Percentiles rank a stretch among this genome's conserved stretches.
Conservation (phyloP, 306 rosid species). For the Astragalus membranaceus region DNA sequence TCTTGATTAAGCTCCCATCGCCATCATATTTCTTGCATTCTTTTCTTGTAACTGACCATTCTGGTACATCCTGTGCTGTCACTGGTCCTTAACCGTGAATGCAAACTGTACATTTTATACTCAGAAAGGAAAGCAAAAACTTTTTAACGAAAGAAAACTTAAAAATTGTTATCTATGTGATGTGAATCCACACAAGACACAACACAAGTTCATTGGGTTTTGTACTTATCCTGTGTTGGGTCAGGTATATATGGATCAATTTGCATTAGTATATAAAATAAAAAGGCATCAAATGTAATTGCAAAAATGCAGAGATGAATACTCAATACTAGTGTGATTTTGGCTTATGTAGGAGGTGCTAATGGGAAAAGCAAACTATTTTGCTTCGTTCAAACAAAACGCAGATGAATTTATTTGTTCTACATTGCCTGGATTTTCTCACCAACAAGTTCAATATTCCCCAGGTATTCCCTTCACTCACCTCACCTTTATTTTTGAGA, state of each 20-base stretch:
- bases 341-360: conserved; percentile 64
- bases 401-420: conserved; percentile 92
- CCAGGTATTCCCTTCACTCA: conserved; percentile 52
- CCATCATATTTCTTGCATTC: conserved; percentile 20
- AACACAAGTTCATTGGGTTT: conserved; percentile 15
- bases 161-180: neutral
- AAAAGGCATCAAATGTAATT: neutral
- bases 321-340: neutral
- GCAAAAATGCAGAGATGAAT: neutral
- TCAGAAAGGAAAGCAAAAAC: neutral
- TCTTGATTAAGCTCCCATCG: conserved; percentile 28
- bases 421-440: conserved; percentile 80
- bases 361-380: conserved; percentile 85
- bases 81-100: neutral
- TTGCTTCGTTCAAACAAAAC: conserved; percentile 70
- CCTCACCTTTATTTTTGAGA: neutral
- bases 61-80: neutral
- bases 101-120: neutral
- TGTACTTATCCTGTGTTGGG: conserved; percentile 13
- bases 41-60: conserved; percentile 23
- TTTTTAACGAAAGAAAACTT: neutral
- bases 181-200: neutral
- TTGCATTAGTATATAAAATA: neutral
- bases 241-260: neutral
- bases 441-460: conserved; percentile 87